Evolutionary conservation across 1,139 yeast species (phyloP).

Genomic region (Suhomyces taliae): DNA sequence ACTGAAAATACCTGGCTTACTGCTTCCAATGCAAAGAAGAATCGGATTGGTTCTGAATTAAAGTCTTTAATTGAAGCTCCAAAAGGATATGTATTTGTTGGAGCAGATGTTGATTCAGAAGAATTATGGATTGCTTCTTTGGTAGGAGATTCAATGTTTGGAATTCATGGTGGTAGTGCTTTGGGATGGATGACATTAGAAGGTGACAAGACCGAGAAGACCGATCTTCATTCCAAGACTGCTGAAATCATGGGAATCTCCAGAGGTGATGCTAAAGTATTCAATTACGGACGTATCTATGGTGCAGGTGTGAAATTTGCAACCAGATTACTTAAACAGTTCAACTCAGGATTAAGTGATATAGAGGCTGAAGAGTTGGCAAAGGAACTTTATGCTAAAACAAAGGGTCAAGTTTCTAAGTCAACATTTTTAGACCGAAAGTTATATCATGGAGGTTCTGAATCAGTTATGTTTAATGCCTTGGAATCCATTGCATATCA

Average conservation of each 20-base stretch:
- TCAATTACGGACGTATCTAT: constrained; percentile 95
- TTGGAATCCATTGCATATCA: constrained; percentile 85
- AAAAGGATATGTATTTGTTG: constrained; percentile 85
- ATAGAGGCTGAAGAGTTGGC: constrained; percentile 71
- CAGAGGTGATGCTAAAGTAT: constrained; percentile 89
- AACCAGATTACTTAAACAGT: constrained; percentile 73
- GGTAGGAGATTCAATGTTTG: constrained; percentile 87
- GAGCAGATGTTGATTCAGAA: constrained; percentile 98
- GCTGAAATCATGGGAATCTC: constrained; percentile 87
- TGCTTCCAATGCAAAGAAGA: constrained; percentile 87
- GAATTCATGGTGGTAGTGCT: constrained; percentile 93
- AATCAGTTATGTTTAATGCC: constrained; percentile 85
- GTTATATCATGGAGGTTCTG: constrained; percentile 90
- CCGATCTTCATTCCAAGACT: constrained; percentile 94
- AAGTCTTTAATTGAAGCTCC: constrained; percentile 90
- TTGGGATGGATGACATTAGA: constrained; percentile 99
- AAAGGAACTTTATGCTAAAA: constrained; percentile 64
- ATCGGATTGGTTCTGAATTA: constrained; percentile 88
- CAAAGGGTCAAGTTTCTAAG: constrained; percentile 65
- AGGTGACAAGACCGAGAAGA: constrained; percentile 87
- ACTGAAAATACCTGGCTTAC: constrained; percentile 98
- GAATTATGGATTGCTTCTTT: constrained; percentile 98
- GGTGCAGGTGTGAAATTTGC: constrained; percentile 98
- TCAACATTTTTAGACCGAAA: constrained; percentile 31
- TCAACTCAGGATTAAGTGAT: constrained; percentile 71